Evolutionary conservation across 2,329 filamentous ascomycete species (phyloP).

Genomic region (Botrytis aclada): DNA sequence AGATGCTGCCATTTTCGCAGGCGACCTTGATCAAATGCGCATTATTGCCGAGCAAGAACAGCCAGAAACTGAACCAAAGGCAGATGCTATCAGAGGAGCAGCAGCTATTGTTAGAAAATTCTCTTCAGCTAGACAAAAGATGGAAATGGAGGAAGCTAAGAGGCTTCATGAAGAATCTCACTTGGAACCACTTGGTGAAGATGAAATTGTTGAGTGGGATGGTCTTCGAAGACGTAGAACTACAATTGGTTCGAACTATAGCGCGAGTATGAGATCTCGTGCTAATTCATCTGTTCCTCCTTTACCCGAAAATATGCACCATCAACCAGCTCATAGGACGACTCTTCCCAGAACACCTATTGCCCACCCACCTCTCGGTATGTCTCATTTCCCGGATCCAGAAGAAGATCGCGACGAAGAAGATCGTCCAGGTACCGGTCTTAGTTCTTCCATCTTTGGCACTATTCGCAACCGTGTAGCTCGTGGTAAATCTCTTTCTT

Average conservation of each 20-base stretch:
- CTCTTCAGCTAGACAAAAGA: slow-evolving; percentile 70
- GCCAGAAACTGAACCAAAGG: slow-evolving; percentile 93
- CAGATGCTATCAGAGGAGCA: slow-evolving; percentile 88
- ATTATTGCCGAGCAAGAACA: slow-evolving; percentile 94
- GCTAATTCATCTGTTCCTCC: slow-evolving; percentile 33
- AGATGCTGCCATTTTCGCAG: slow-evolving; percentile 85
- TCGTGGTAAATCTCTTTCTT: slow-evolving; percentile 21
- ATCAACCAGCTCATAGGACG: slow-evolving; percentile 21
- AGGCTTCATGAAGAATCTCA: slow-evolving; percentile 76
- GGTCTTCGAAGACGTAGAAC: slow-evolving; percentile 74
- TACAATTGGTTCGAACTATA: slow-evolving; percentile 41
- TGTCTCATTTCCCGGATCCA: slow-evolving; percentile 76
- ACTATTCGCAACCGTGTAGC: slow-evolving; percentile 50
- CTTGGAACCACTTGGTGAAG: slow-evolving; percentile 73
- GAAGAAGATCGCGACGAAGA: slow-evolving; percentile 56
- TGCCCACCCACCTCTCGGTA: slow-evolving; percentile 75
- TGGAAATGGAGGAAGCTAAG: slow-evolving; percentile 75
- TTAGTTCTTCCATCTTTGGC: slow-evolving; percentile 56
- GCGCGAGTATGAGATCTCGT: slow-evolving; percentile 34
- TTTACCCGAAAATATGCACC: slow-evolving; percentile 32
- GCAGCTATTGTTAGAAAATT: slow-evolving; percentile 84
- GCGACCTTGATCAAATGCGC: slow-evolving; percentile 90
- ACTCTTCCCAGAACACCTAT: slow-evolving; percentile 34
- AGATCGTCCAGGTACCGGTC: slow-evolving; percentile 44
- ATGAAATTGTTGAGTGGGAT: slow-evolving; percentile 82